Conservation (phyloP, 305 asterid genomes). For the Solanum aculeatissimum region DNA sequence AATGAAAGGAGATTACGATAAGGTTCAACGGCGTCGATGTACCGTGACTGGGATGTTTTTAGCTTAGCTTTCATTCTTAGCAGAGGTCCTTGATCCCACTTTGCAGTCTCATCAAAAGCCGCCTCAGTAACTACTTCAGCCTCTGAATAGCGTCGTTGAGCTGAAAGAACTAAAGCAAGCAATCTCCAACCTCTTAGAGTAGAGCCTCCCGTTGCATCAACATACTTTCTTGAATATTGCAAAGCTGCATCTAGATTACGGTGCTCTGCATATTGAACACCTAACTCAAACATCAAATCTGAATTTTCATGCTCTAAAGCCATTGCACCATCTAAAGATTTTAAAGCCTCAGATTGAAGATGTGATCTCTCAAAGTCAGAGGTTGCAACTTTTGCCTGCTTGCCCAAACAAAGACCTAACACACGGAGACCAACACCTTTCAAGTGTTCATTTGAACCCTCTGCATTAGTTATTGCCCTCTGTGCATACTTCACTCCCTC, state of each 20-base stretch:
- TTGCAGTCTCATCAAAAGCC: conserved; percentile 87
- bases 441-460: conserved; percentile 51
- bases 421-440: conserved; percentile 76
- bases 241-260: conserved; percentile 78
- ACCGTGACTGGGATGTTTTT: conserved; percentile 62
- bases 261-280: conserved; percentile 77
- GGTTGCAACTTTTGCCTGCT: conserved; percentile 72
- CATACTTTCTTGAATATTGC: conserved; percentile 68
- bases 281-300: conserved; percentile 71
- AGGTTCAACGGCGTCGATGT: conserved; percentile 79
- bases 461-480: conserved; percentile 54
- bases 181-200: conserved; percentile 82
- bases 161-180: conserved; percentile 81
- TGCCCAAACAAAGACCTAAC: conserved; percentile 86
- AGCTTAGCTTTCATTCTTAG: conserved; percentile 85
- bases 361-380: conserved; percentile 88
- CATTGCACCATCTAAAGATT: conserved; percentile 65
- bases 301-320: conserved; percentile 64
- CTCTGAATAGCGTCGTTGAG: conserved; percentile 75
- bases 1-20: conserved; percentile 79
- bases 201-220: conserved; percentile 92
- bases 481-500: conserved; percentile 81
- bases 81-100: conserved; percentile 94
- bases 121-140: conserved; percentile 89
- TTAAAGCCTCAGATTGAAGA: conserved; percentile 86